These are phyloP conservation scores for Pythium volutum DNA, from an alignment of 352 stramenopile genomes.

Conservation along the genomic window DNA sequence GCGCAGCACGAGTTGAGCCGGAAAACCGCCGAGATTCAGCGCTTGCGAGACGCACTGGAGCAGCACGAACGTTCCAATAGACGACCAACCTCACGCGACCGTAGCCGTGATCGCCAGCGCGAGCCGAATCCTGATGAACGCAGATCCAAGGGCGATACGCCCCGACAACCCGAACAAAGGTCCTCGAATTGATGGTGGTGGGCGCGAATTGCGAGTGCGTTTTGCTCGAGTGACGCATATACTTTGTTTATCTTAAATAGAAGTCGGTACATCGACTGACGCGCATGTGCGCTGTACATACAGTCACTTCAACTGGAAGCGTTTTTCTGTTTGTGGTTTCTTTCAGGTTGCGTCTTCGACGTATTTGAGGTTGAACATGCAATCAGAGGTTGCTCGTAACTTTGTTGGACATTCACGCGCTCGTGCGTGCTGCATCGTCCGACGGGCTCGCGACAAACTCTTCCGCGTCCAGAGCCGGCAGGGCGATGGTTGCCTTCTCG, in stretches of 20 bases:
- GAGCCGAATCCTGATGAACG: background rate
- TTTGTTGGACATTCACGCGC: constrained; percentile 3
- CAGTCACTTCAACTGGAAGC: background rate
- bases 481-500: constrained; percentile 33
- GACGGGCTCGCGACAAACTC: constrained; percentile 51
- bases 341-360: background rate
- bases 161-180: background rate
- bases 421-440: constrained; percentile 30
- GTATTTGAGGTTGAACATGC: background rate
- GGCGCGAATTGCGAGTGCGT: background rate
- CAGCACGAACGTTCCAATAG: constrained; percentile 1
- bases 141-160: background rate
- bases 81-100: background rate
- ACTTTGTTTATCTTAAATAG: constrained; percentile 29
- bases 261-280: constrained; percentile 18
- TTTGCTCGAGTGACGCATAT: background rate
- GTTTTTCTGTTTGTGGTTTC: background rate
- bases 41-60: constrained; percentile 50
- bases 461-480: constrained; percentile 52
- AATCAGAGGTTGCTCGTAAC: background rate
- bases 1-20: constrained; percentile 71
- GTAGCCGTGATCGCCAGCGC: background rate
- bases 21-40: constrained; percentile 78
- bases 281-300: background rate
- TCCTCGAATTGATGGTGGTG: background rate